These are phyloP conservation scores for Scutellaria barbata DNA, from an alignment of 257 asterid species.

Conservation along the genomic window DNA sequence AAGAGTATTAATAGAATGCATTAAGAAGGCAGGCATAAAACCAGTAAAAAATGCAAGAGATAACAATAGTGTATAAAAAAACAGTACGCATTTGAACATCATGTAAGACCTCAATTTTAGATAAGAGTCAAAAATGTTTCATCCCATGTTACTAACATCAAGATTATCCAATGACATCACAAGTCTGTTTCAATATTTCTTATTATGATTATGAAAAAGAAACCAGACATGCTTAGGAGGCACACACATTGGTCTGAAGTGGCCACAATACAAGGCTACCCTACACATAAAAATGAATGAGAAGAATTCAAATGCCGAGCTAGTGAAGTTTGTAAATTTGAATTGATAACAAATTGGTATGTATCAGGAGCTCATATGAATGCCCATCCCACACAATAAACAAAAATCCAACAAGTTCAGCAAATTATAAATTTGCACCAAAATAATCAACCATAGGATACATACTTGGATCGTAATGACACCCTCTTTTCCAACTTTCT, in stretches of 20 bases:
- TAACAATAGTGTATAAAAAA: not conserved
- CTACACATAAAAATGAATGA: not conserved
- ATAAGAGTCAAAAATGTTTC: too few species aligned
- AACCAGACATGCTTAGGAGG: too few species aligned
- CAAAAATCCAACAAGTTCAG: not conserved
- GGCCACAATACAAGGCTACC: not conserved
- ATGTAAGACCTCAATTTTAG: too few species aligned
- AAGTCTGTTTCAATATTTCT: too few species aligned
- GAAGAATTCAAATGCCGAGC: not conserved
- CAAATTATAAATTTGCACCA: not conserved
- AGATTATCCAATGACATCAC: too few species aligned
- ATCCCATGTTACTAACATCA: too few species aligned
- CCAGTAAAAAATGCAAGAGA: not conserved
- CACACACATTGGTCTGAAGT: too few species aligned
- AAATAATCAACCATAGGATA: not conserved
- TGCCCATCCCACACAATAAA: not conserved
- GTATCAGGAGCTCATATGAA: not conserved
- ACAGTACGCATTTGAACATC: not conserved
- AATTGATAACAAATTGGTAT: too few species aligned
- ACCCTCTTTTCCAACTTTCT: constrained; percentile 97
- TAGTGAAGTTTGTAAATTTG: too few species aligned
- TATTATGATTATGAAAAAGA: too few species aligned
- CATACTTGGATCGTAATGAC: constrained; percentile 95
- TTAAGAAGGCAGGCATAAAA: not conserved
- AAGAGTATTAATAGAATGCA: too few species aligned